These are phyloP conservation scores for Aspergillus kassunensis DNA, from an alignment of 495 filamentous ascomycete genomes.

Conservation along the genomic window DNA sequence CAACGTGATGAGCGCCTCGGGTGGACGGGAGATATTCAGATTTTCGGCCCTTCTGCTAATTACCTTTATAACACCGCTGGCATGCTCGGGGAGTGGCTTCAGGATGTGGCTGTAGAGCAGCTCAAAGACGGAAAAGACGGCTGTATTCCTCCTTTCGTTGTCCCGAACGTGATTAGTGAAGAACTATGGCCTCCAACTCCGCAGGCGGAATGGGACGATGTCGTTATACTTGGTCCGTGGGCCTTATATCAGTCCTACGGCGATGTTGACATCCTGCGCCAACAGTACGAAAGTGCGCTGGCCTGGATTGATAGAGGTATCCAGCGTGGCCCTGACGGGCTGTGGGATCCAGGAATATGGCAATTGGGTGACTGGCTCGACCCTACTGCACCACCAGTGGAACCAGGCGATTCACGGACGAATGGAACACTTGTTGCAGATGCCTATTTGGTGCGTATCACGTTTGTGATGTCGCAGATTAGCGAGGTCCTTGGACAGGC, in stretches of 20 bases:
- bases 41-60: constrained; percentile 48
- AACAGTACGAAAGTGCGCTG: constrained; percentile 43
- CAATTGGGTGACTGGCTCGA: constrained; percentile 57
- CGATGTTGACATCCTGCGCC: constrained; percentile 36
- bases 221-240: constrained; percentile 44
- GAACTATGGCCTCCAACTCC: constrained; percentile 25
- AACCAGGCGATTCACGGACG: constrained; percentile 40
- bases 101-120: constrained; percentile 43
- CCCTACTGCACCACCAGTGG: constrained; percentile 42
- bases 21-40: constrained; percentile 55
- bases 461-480: constrained; percentile 28
- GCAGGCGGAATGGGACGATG: constrained; percentile 49
- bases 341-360: constrained; percentile 35
- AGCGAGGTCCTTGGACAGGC: constrained; percentile 23
- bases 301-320: constrained; percentile 48
- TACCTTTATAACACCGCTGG: constrained; percentile 50
- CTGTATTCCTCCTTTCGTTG: constrained; percentile 28
- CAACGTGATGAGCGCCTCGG: constrained; percentile 56
- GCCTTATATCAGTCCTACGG: constrained; percentile 41
- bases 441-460: constrained; percentile 48
- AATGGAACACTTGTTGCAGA: constrained; percentile 45
- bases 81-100: constrained; percentile 49
- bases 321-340: constrained; percentile 30
- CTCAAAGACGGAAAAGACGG: constrained; percentile 13
- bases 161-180: constrained; percentile 34